Conservation (phyloP, 805 yeast genomes). For the Yarrowia yakushimensis region DNA sequence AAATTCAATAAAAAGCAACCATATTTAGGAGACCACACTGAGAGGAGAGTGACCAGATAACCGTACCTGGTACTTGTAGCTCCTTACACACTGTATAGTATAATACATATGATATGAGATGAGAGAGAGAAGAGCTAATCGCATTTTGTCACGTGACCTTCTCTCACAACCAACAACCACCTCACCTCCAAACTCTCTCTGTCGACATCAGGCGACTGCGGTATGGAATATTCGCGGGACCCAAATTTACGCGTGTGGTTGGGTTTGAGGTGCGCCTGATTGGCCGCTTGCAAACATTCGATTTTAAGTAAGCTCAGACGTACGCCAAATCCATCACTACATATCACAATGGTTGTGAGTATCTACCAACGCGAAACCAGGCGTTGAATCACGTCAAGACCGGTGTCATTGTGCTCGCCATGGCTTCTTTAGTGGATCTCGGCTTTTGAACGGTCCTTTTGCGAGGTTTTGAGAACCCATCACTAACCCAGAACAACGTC, state of each 20-base stretch:
- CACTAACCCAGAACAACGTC: conserved; percentile 32
- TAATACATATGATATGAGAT: too few relatives aligned
- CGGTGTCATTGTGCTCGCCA: not conserved
- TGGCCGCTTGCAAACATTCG: conserved; percentile 23
- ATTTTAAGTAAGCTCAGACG: conserved; percentile 23
- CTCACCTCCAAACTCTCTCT: too few relatives aligned
- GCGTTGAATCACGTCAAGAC: not conserved
- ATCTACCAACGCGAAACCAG: not conserved
- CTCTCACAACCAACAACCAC: too few relatives aligned
- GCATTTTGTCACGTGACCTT: too few relatives aligned
- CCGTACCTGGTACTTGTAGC: too few relatives aligned
- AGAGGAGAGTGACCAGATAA: too few relatives aligned
- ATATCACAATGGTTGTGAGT: conserved; percentile 24
- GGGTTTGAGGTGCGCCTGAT: conserved; percentile 8
- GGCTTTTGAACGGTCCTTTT: not conserved
- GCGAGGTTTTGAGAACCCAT: not conserved
- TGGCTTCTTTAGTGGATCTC: not conserved
- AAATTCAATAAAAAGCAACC: too few relatives aligned
- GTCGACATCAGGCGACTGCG: conserved; percentile 17
- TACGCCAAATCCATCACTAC: conserved; percentile 15
- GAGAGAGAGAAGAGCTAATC: too few relatives aligned
- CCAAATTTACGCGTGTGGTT: not conserved
- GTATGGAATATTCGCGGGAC: not conserved
- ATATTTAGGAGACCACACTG: too few relatives aligned
- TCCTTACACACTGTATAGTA: too few relatives aligned